Conservation (phyloP, 768 basidiomycete species). For the Dacryopinax primogenitus region DNA sequence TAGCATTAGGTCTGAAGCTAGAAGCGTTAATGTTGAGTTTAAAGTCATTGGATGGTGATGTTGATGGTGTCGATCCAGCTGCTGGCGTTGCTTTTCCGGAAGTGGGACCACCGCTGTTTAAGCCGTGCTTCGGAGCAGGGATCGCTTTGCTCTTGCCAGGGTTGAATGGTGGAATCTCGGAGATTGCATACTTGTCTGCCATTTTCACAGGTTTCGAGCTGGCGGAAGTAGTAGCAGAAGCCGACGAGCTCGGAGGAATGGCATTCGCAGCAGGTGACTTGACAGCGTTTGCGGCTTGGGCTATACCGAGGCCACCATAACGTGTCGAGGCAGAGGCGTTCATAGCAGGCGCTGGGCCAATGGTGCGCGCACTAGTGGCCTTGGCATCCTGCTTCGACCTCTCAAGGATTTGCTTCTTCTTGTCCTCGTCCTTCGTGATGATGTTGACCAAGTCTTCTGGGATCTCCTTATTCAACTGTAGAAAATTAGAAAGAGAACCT, state of each 20-base stretch:
- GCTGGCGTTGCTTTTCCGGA: conserved; percentile 9
- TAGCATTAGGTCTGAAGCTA: conserved; percentile 80
- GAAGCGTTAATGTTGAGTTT: conserved; percentile 80
- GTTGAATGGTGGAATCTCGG: conserved; percentile 82
- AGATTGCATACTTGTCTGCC: conserved; percentile 37
- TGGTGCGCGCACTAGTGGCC: conserved; percentile 53
- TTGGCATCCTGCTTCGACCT: conserved; percentile 58
- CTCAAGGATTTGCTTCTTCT: conserved; percentile 69
- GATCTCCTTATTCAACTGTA: conserved; percentile 82
- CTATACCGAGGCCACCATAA: not conserved
- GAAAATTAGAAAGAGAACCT: conserved; percentile 7
- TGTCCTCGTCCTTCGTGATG: conserved; percentile 85
- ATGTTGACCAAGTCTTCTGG: conserved; percentile 89
- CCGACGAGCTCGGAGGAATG: conserved; percentile 14
- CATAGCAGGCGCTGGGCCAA: conserved; percentile 30
- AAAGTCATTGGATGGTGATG: conserved; percentile 33
- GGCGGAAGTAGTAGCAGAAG: conserved; percentile 6
- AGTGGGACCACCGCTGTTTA: conserved; percentile 1
- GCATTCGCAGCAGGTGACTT: conserved; percentile 9
- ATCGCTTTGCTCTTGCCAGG: conserved; percentile 35
- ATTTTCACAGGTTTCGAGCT: conserved; percentile 12
- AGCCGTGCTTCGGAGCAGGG: conserved; percentile 3
- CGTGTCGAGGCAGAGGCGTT: conserved; percentile 10
- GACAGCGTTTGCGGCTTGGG: not conserved
- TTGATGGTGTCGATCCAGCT: conserved; percentile 10